phyloP scores from a whole-genome alignment of 768 basidiomycete genomes.

The Termitomyces sp. region DNA sequence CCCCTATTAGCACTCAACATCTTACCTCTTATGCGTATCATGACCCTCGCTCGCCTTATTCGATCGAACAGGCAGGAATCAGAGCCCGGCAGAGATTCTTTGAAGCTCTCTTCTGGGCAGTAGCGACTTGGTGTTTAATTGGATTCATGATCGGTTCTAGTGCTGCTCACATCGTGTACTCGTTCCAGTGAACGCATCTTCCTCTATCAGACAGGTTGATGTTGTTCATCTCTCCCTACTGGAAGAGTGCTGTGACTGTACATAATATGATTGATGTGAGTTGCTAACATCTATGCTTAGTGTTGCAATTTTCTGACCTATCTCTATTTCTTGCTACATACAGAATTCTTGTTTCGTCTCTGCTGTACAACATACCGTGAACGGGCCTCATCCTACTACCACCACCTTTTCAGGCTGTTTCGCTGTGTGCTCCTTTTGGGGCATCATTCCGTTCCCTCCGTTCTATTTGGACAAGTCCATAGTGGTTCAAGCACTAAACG shows the following conservation, averaged over 20 bases:
- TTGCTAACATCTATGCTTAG: not conserved
- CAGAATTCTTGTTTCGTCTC: not conserved
- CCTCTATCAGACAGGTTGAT: not conserved
- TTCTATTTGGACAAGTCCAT: not conserved
- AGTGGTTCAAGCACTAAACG: not conserved
- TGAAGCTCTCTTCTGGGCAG: slow-evolving; percentile 11
- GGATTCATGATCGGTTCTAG: slow-evolving; percentile 24
- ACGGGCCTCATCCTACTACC: not conserved
- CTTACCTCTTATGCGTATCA: slow-evolving; percentile 38
- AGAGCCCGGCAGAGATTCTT: slow-evolving; percentile 38
- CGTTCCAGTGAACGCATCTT: not conserved
- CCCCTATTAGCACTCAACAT: slow-evolving; percentile 33
- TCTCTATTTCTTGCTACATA: not conserved
- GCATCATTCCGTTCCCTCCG: not conserved
- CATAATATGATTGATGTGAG: not conserved
- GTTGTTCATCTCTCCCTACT: not conserved
- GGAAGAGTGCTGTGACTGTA: not conserved
- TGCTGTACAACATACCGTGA: not conserved
- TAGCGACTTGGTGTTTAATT: slow-evolving; percentile 16
- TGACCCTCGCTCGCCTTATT: slow-evolving; percentile 29
- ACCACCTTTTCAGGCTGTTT: too few species aligned
- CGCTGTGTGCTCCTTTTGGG: not conserved
- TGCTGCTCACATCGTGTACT: not conserved
- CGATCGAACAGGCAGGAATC: slow-evolving; percentile 27
- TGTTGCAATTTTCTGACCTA: not conserved